These are phyloP conservation scores for Naganishia albida DNA, from an alignment of 1,284 basidiomycete genomes.

Conservation along the genomic window DNA sequence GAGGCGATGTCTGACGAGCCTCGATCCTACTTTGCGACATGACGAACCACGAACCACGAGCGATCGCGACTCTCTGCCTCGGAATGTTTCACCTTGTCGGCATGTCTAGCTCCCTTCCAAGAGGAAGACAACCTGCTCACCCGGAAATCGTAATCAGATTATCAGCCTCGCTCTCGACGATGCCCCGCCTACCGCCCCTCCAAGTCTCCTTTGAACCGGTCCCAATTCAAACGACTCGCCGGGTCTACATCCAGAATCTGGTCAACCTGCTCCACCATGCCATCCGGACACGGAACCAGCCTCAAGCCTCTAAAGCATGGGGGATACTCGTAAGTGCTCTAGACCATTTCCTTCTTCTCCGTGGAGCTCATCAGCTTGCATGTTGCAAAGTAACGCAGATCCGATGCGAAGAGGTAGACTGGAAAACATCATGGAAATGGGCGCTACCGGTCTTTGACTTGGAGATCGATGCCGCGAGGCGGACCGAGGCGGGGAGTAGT, in stretches of 20 bases:
- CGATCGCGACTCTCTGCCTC: slow-evolving; percentile 18
- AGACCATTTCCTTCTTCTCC: neutral
- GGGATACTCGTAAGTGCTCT: slow-evolving; percentile 62
- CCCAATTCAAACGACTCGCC: slow-evolving; percentile 38
- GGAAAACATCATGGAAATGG: slow-evolving; percentile 72
- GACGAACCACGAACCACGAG: neutral
- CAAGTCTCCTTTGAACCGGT: slow-evolving; percentile 24
- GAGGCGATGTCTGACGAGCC: slow-evolving; percentile 9
- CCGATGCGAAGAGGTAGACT: slow-evolving; percentile 78
- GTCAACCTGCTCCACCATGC: slow-evolving; percentile 63
- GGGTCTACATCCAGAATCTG: slow-evolving; percentile 49
- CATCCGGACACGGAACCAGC: slow-evolving; percentile 67
- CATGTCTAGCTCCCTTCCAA: neutral
- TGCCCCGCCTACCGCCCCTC: slow-evolving; percentile 23
- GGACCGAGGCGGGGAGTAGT: slow-evolving; percentile 3
- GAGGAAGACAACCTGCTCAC: too few relatives aligned
- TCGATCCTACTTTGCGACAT: neutral
- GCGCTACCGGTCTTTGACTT: slow-evolving; percentile 63
- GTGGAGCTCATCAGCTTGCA: neutral
- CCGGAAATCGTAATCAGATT: too few relatives aligned
- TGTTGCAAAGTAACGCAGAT: slow-evolving; percentile 40
- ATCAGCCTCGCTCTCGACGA: too few relatives aligned
- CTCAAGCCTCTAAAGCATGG: slow-evolving; percentile 73
- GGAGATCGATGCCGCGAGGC: slow-evolving; percentile 33
- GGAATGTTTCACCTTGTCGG: slow-evolving; percentile 12